Evolutionary conservation across 2,329 filamentous ascomycete species (phyloP).

Genomic region (Pseudocercospora macadamiae): DNA sequence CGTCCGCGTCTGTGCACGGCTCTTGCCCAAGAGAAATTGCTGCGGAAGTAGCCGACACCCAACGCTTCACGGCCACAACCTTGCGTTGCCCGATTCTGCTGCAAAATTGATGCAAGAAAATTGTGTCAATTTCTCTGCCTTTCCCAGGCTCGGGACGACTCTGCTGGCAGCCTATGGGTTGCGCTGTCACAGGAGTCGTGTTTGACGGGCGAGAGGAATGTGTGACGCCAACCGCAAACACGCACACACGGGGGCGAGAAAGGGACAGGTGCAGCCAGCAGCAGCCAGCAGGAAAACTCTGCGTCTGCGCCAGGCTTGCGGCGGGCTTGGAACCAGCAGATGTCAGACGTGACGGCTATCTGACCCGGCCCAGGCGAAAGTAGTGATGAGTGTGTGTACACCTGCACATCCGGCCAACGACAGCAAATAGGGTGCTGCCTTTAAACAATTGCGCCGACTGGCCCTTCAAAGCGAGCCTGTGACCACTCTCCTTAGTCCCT

Average conservation of each 20-base stretch:
- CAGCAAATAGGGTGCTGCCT: slow-evolving; percentile 4
- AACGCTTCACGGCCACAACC: not conserved
- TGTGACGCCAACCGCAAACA: not conserved
- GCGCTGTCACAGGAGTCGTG: not conserved
- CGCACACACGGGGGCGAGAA: not conserved
- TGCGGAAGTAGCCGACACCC: not conserved
- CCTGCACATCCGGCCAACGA: not conserved
- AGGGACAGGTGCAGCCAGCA: not conserved
- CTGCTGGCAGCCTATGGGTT: not conserved
- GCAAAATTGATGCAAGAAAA: not conserved
- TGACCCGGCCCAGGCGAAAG: not conserved
- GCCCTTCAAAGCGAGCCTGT: slow-evolving; percentile 9
- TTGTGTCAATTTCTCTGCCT: not conserved
- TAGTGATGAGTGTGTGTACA: not conserved
- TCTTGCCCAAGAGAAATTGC: not conserved
- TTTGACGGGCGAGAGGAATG: slow-evolving; percentile 3
- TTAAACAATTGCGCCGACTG: slow-evolving; percentile 6
- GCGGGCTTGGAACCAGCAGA: not conserved
- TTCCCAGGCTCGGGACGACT: not conserved
- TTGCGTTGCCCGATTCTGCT: not conserved
- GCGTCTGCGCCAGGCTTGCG: slow-evolving; percentile 3
- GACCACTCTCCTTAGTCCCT: not conserved
- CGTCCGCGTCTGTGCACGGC: not conserved
- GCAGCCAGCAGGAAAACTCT: not conserved
- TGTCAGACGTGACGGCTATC: not conserved